Conservation (phyloP, 164 flowering plant genomes). For the Saururus chinensis region DNA sequence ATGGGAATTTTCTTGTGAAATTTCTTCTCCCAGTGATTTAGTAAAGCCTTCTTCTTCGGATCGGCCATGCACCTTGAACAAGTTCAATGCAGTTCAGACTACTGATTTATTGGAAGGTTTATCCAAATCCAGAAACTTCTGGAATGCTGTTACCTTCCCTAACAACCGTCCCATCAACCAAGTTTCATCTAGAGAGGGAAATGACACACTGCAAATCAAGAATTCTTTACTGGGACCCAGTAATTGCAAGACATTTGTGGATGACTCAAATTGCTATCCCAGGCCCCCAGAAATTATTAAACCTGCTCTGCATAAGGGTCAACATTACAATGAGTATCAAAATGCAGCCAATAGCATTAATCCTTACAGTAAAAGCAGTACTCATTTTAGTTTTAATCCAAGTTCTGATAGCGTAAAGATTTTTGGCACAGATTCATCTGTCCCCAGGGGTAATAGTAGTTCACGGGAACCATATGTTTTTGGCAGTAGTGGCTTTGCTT, state of each 20-base stretch:
- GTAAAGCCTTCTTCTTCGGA: conserved; percentile 15
- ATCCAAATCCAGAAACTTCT: conserved; percentile 16
- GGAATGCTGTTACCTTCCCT: conserved; percentile 9
- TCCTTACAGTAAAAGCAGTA: conserved; percentile 16
- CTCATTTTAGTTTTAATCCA: conserved; percentile 9
- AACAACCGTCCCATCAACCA: conserved; percentile 11
- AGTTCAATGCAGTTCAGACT: conserved; percentile 16
- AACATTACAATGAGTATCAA: conserved; percentile 16
- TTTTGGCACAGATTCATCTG: conserved; percentile 11
- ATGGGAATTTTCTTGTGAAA: conserved; percentile 63
- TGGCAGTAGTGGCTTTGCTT: conserved; percentile 23
- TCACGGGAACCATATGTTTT: conserved; percentile 13
- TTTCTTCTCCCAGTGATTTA: conserved; percentile 29
- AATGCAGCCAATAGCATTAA: conserved; percentile 20
- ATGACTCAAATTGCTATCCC: conserved; percentile 6
- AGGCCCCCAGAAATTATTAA: not conserved
- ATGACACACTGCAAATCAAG: conserved; percentile 9
- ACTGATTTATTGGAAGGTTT: conserved; percentile 20
- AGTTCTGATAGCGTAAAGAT: conserved; percentile 13
- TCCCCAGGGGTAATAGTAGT: conserved; percentile 5
- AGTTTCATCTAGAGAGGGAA: conserved; percentile 9
- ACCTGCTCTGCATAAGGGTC: conserved; percentile 6
- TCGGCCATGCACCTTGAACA: conserved; percentile 13
- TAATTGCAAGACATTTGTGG: conserved; percentile 13
- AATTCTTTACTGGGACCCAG: conserved; percentile 3